phyloP scores from a whole-genome alignment of 1,284 basidiomycete genomes.

The Rhodofomes roseus region DNA sequence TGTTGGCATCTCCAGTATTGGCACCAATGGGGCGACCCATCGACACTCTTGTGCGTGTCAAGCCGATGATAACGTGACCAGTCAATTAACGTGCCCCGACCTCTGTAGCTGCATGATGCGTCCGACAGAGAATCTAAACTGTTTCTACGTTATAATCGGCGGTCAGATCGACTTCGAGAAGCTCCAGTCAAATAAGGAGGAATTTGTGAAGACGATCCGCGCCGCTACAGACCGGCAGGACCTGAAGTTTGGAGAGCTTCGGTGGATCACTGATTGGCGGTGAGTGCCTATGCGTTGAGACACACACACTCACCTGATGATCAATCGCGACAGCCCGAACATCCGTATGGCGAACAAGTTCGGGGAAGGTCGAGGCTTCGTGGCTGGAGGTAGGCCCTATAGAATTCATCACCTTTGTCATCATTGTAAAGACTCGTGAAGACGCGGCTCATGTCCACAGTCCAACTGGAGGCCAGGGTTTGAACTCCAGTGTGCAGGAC shows the following conservation, averaged over 20 bases:
- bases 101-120: not conserved
- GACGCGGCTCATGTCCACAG: conserved; percentile 24
- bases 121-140: not conserved
- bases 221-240: conserved; percentile 4
- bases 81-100: not conserved
- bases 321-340: conserved; percentile 26
- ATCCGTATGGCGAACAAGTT: conserved; percentile 35
- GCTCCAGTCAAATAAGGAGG: not conserved
- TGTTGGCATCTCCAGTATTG: conserved; percentile 10
- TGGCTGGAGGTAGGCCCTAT: conserved; percentile 31
- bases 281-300: not conserved
- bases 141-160: not conserved
- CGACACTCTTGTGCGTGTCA: not conserved
- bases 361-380: conserved; percentile 29
- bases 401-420: not conserved
- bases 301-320: not conserved
- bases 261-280: conserved; percentile 6
- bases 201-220: not conserved
- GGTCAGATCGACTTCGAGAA: conserved; percentile 1
- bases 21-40: conserved; percentile 22
- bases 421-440: not conserved
- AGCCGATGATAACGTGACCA: not conserved
- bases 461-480: conserved; percentile 19
- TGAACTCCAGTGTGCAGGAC: conserved; percentile 6
- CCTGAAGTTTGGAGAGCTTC: conserved; percentile 3